phyloP scores from a whole-genome alignment of 805 yeast genomes.

The Starmera dryadoides region DNA sequence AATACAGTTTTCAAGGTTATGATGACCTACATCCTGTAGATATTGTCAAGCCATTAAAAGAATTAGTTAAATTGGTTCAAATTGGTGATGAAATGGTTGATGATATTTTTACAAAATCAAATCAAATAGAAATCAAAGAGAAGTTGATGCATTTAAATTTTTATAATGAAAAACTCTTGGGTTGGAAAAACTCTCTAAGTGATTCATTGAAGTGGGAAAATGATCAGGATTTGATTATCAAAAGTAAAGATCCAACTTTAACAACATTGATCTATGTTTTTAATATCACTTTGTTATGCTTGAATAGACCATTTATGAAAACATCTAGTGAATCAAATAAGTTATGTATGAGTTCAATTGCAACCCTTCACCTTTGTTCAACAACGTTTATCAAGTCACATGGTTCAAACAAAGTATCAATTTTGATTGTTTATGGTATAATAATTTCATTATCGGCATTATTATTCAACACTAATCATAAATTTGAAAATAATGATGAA shows the following conservation, averaged over 20 bases:
- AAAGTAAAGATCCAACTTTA: neutral
- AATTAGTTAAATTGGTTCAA: neutral
- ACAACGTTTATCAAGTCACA: neutral
- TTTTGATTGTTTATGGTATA: too few relatives aligned
- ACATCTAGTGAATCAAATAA: neutral
- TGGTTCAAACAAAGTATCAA: neutral
- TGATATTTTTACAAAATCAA: neutral
- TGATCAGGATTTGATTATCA: neutral
- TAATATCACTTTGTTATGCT: neutral
- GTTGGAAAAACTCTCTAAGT: neutral
- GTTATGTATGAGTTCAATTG: neutral
- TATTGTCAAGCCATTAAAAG: neutral
- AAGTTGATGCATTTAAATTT: neutral
- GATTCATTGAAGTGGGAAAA: too few relatives aligned
- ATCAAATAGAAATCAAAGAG: neutral
- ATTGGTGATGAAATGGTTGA: neutral
- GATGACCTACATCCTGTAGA: neutral
- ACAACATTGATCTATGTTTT: neutral
- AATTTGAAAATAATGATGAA: neutral
- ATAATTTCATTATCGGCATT: neutral
- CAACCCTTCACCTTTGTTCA: neutral
- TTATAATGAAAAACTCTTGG: neutral
- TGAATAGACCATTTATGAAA: neutral
- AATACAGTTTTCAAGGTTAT: neutral
- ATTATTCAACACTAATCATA: neutral